Percentiles rank a stretch among this genome's conserved stretches.
Conservation (phyloP, 164 flowering plant genomes). For the Vitis riparia region DNA sequence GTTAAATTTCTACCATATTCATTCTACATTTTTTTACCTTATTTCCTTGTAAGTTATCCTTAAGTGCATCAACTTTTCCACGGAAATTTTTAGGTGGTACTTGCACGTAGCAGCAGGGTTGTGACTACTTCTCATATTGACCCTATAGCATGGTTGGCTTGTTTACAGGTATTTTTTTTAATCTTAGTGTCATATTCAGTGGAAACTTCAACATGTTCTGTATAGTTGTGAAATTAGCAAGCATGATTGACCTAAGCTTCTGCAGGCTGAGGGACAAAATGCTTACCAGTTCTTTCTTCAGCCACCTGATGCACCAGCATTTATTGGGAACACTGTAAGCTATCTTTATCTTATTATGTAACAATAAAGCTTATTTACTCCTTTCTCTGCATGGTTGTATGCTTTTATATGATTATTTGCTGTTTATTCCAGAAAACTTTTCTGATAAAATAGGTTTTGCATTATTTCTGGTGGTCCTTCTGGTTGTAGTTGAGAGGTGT, state of each 20-base stretch:
- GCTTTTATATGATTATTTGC: no score
- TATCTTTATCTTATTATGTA: constrained; percentile 6
- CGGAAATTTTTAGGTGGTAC: constrained; percentile 69
- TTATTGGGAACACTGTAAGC: constrained; percentile 90
- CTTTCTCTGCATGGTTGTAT: not conserved
- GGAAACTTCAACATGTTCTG: not conserved
- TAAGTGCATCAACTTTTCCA: constrained; percentile 8
- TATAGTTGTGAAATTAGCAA: not conserved
- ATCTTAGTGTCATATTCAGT: not conserved
- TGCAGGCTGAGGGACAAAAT: constrained; percentile 75
- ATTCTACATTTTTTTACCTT: not conserved
- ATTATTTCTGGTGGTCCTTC: no score
- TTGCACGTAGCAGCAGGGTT: constrained; percentile 82
- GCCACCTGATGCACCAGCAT: constrained; percentile 88
- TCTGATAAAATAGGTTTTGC: no score
- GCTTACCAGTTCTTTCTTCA: constrained; percentile 91
- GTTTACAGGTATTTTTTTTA: constrained; percentile 59
- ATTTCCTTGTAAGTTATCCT: not conserved
- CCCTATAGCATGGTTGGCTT: constrained; percentile 75
- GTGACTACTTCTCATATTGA: constrained; percentile 61
- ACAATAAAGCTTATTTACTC: not conserved
- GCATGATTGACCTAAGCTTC: not conserved
- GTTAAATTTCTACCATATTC: not conserved
- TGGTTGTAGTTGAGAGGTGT: no score
- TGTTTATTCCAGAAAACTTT: no score